Evolutionary conservation across 495 filamentous ascomycete species (phyloP).

Genomic region (Hyphodiscus hymeniophilus): DNA sequence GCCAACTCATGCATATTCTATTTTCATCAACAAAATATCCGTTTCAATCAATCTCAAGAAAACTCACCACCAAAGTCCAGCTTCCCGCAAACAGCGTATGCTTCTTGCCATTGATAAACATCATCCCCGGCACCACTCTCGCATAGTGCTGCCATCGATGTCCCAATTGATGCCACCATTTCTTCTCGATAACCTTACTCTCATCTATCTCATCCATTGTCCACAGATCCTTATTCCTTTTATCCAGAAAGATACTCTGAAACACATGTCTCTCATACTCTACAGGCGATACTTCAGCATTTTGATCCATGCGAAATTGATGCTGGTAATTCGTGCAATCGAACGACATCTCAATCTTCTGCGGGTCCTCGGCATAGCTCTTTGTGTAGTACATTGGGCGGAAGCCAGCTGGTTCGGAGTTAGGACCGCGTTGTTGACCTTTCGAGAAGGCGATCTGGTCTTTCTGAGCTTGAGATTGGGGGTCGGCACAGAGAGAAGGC

Average conservation of each 20-base stretch:
- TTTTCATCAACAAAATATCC: neutral
- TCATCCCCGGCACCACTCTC: slow-evolving; percentile 62
- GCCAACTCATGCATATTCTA: slow-evolving; percentile 79
- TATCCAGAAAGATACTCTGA: slow-evolving; percentile 78
- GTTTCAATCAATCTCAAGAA: neutral
- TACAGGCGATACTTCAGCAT: slow-evolving; percentile 6
- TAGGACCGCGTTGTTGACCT: slow-evolving; percentile 23
- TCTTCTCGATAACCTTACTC: slow-evolving; percentile 58
- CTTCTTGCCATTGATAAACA: slow-evolving; percentile 68
- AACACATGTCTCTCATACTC: slow-evolving; percentile 65
- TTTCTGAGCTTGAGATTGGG: slow-evolving; percentile 37
- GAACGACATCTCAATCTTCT: slow-evolving; percentile 80
- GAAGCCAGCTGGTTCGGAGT: slow-evolving; percentile 39
- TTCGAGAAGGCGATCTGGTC: slow-evolving; percentile 46
- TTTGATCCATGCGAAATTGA: slow-evolving; percentile 53
- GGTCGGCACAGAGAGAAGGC: slow-evolving; percentile 38
- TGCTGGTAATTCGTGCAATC: slow-evolving; percentile 80
- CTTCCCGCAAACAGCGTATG: slow-evolving; percentile 60
- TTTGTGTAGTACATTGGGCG: slow-evolving; percentile 81
- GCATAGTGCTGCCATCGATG: slow-evolving; percentile 77
- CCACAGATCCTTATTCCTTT: slow-evolving; percentile 57
- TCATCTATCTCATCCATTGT: slow-evolving; percentile 61
- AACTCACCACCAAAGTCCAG: slow-evolving; percentile 68
- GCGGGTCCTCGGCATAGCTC: slow-evolving; percentile 50
- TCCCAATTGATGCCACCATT: slow-evolving; percentile 85